These are phyloP conservation scores for Botrytis deweyae DNA, from an alignment of 2,329 filamentous ascomycete genomes.

Conservation along the genomic window DNA sequence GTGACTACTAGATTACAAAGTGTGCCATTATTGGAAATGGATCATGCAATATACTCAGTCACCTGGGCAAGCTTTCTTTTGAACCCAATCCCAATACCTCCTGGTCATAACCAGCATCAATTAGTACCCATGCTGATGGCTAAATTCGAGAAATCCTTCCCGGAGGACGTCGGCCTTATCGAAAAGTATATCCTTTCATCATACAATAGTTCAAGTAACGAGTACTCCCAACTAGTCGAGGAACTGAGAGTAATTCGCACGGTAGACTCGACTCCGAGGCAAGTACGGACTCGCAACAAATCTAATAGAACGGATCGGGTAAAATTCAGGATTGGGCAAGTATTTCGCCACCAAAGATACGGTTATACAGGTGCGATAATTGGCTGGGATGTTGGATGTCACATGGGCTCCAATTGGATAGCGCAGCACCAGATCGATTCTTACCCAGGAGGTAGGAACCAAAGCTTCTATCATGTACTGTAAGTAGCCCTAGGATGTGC, in stretches of 20 bases:
- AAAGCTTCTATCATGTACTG: constrained; percentile 85
- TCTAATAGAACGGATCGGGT: constrained; percentile 44
- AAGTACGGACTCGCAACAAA: constrained; percentile 40
- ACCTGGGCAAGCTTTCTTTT: constrained; percentile 43
- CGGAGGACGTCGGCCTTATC: constrained; percentile 43
- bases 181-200: constrained; percentile 41
- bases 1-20: constrained; percentile 35
- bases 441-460: constrained; percentile 57
- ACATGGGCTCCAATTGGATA: constrained; percentile 59
- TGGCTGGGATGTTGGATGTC: constrained; percentile 69
- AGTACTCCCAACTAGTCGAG: constrained; percentile 45
- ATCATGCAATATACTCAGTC: constrained; percentile 43
- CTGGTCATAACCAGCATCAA: constrained; percentile 33
- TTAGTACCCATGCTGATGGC: constrained; percentile 41
- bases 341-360: constrained; percentile 82
- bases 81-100: constrained; percentile 29
- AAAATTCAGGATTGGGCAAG: constrained; percentile 71
- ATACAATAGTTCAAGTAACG: constrained; percentile 38
- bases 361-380: constrained; percentile 78
- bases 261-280: constrained; percentile 55
- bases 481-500: constrained; percentile 50
- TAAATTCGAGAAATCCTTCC: constrained; percentile 41
- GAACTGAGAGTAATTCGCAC: constrained; percentile 55
- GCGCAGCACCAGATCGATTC: constrained; percentile 61
- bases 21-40: constrained; percentile 40